A percentile compares a stretch with the other conserved stretches of the same genome.
phyloP scores from a whole-genome alignment of 2,329 filamentous ascomycete genomes.

The Phyllosticta ampelicida region DNA sequence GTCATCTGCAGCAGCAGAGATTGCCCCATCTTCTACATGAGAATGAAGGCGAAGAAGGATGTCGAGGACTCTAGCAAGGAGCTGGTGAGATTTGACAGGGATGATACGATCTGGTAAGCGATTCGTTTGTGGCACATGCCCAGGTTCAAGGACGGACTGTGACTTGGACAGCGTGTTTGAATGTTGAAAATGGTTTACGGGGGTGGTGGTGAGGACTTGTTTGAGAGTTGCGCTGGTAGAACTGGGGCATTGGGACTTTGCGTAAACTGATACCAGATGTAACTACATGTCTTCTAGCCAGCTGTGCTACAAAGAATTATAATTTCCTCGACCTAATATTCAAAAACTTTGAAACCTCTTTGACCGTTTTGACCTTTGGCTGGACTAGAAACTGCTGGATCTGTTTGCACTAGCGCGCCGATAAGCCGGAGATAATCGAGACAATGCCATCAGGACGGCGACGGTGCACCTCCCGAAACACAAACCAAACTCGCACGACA shows the following conservation, averaged over 20 bases:
- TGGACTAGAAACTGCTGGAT: background rate
- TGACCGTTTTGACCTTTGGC: no score
- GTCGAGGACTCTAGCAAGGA: conserved; percentile 92
- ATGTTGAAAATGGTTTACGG: background rate
- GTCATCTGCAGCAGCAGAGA: conserved; percentile 95
- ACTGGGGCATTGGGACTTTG: background rate
- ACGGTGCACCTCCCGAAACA: no score
- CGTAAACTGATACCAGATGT: background rate
- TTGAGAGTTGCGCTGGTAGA: background rate
- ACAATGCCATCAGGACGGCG: no score
- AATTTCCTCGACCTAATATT: no score
- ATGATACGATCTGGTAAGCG: conserved; percentile 56
- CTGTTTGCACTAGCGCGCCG: conserved; percentile 1
- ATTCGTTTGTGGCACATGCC: background rate
- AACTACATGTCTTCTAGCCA: background rate
- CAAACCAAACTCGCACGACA: background rate
- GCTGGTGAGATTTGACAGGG: conserved; percentile 76
- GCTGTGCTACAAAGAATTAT: no score
- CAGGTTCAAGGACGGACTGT: background rate
- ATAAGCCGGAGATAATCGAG: conserved; percentile 5
- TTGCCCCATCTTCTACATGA: conserved; percentile 99
- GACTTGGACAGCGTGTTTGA: background rate
- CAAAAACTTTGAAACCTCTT: no score
- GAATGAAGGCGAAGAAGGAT: conserved; percentile 99
- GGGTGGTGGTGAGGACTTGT: background rate